Evolutionary conservation across 2,329 filamentous ascomycete species (phyloP), one percentile per base, ranked within the genome.

Genomic region (Dothideomycetes sp.): DNA sequence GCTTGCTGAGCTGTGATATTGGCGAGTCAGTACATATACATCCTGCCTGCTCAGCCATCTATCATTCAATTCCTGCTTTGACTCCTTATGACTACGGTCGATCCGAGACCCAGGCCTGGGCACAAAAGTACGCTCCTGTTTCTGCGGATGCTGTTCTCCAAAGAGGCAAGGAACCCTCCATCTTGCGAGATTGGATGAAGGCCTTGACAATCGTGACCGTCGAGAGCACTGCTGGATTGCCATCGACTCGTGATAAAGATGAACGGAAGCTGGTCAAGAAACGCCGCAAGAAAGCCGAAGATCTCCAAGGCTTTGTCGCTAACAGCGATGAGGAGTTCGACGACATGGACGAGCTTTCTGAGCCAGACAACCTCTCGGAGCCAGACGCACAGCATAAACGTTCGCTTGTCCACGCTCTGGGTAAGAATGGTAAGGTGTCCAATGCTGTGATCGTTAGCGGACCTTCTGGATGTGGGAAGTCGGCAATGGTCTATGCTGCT

Each of bases 391-490:
- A 38, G 36, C 12, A 49, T 41, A 33, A 31, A 34, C 10, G 62
- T 59, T 43, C 42, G 15, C 34, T 47, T 19, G 42, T 45, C 3
- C 38, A 18, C n/a, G 57, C 60, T 27, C 47, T 29, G 14, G 37
- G 42, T 5, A 41, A 45, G 29, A 48, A 49, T 12, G 33, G 43
- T 7, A 75, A 73, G 35, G 56, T 81, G 22, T 71, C 72, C 37
- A 95, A 95, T 59, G 75, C 81, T 0, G 75, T 95, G n/a, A 66
- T 98, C 5, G 69, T 98, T 22, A 95, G 86, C 52, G 91, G 91
- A 0, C 86, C 89, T 3, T 72, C 84, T 49, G 91, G 91, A 0
- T 89, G 82, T 55, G 93, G 91, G 3, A 98, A 98, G 63, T 94
- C 88, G 10, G 88, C 93, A 4, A 79, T 87, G 2, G 82, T 95